Percentiles rank a stretch among this genome's conserved stretches.
These are phyloP conservation scores for Groenewaldozyma tartarivorans DNA, from an alignment of 805 yeast species.

Conservation along the genomic window DNA sequence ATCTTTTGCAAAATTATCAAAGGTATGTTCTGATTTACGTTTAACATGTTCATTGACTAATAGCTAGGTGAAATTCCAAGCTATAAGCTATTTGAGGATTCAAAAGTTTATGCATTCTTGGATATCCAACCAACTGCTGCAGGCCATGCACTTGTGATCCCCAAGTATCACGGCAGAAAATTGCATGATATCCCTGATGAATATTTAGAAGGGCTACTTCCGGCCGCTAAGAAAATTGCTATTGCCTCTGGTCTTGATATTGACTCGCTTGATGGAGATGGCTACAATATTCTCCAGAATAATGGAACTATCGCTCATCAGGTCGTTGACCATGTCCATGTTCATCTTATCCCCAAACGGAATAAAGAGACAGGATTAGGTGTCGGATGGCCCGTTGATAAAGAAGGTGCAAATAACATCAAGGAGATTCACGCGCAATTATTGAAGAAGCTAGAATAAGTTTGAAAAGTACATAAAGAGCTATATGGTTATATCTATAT, in stretches of 20 bases:
- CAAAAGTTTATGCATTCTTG: slow-evolving; percentile 65
- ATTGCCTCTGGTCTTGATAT: slow-evolving; percentile 46
- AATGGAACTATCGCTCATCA: slow-evolving; percentile 95
- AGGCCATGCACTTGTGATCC: slow-evolving; percentile 85
- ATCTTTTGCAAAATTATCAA: slow-evolving; percentile 91
- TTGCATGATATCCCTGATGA: slow-evolving; percentile 92
- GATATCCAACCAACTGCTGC: slow-evolving; percentile 89
- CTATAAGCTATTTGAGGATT: slow-evolving; percentile 81
- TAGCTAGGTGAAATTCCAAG: slow-evolving; percentile 82
- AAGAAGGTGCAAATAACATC: slow-evolving; percentile 64
- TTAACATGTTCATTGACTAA: background rate
- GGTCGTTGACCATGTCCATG: slow-evolving; percentile 90
- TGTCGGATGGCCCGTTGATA: slow-evolving; percentile 92
- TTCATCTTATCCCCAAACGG: slow-evolving; percentile 90
- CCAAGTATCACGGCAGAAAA: slow-evolving; percentile 89
- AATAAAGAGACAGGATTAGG: slow-evolving; percentile 63
- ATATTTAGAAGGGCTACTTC: slow-evolving; percentile 73
- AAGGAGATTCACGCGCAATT: slow-evolving; percentile 52
- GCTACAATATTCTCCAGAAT: slow-evolving; percentile 86
- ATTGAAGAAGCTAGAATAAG: slow-evolving; percentile 9
- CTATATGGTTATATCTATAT: background rate
- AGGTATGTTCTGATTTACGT: slow-evolving; percentile 31
- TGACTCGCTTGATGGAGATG: slow-evolving; percentile 52
- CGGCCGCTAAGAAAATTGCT: slow-evolving; percentile 80
- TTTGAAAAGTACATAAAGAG: background rate